Percentiles rank a stretch among this genome's conserved stretches.
phyloP scores from a whole-genome alignment of 2,329 filamentous ascomycete genomes.

The Colletotrichum karsti region DNA sequence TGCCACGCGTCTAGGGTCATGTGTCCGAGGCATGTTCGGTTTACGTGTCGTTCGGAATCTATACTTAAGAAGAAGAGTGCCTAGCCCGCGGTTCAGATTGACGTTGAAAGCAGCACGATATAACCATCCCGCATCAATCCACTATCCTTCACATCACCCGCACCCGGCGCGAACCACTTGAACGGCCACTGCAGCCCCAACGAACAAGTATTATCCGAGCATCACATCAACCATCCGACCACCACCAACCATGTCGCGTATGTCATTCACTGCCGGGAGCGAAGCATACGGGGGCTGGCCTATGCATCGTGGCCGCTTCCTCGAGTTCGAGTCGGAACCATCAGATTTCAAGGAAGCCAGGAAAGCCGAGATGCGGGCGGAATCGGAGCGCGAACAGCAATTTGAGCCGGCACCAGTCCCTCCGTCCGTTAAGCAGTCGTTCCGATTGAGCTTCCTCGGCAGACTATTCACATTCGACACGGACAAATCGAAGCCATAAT shows the following conservation, averaged over 20 bases:
- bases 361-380: constrained; percentile 26
- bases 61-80: not conserved
- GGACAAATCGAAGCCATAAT: not conserved
- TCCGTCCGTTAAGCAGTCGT: not conserved
- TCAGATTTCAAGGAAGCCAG: constrained; percentile 21
- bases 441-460: not conserved
- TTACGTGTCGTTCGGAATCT: not conserved
- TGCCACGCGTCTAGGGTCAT: not conserved
- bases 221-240: not conserved
- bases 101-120: no score
- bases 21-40: not conserved
- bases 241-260: constrained; percentile 1
- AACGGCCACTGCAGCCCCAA: no score
- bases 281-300: constrained; percentile 14
- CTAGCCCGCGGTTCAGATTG: no score
- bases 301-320: not conserved
- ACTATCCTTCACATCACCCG: no score
- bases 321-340: constrained; percentile 10
- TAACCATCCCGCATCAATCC: no score
- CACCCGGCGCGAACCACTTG: no score
- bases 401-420: not conserved
- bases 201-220: no score
- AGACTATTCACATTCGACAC: not conserved
- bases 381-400: not conserved
- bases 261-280: constrained; percentile 13